These are phyloP conservation scores for Lichtheimia ramosa DNA, from an alignment of 371 early-diverging fungal species.

Conservation along the genomic window DNA sequence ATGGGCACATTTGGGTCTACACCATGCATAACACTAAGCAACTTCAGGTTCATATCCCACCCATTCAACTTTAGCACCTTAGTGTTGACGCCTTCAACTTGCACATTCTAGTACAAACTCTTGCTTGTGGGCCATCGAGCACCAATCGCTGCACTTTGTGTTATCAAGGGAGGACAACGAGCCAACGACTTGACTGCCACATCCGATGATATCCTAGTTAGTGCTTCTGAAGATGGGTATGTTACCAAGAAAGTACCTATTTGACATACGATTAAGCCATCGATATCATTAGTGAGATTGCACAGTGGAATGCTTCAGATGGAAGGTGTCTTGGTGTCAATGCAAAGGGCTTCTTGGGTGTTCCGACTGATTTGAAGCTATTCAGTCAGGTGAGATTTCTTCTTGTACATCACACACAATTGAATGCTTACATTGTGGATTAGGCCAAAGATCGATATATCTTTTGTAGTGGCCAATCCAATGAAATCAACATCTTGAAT, in stretches of 20 bases:
- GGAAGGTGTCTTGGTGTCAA: constrained; percentile 71
- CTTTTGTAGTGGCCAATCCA: constrained; percentile 46
- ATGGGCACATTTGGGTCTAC: constrained; percentile 64
- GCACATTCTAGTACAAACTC: constrained; percentile 41
- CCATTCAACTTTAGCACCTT: not conserved
- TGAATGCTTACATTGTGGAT: not conserved
- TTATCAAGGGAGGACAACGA: constrained; percentile 53
- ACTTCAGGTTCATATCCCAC: not conserved
- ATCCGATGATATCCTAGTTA: constrained; percentile 58
- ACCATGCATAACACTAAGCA: constrained; percentile 14
- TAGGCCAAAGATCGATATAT: constrained; percentile 38
- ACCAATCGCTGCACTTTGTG: constrained; percentile 54
- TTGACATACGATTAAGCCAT: not conserved
- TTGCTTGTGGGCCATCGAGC: constrained; percentile 61
- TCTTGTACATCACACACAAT: not conserved
- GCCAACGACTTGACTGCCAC: constrained; percentile 21
- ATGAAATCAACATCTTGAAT: constrained; percentile 48
- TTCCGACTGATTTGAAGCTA: constrained; percentile 52
- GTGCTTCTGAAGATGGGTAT: constrained; percentile 72
- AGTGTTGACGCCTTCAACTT: not conserved
- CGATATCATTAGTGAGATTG: constrained; percentile 53
- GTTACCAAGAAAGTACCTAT: not conserved
- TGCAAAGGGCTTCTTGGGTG: constrained; percentile 57
- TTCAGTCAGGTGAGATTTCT: constrained; percentile 25
- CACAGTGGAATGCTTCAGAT: constrained; percentile 72